Evolutionary conservation across 2,329 filamentous ascomycete species (phyloP), one percentile per base, ranked within the genome.

Genomic region (Fusarium odoratissimum): DNA sequence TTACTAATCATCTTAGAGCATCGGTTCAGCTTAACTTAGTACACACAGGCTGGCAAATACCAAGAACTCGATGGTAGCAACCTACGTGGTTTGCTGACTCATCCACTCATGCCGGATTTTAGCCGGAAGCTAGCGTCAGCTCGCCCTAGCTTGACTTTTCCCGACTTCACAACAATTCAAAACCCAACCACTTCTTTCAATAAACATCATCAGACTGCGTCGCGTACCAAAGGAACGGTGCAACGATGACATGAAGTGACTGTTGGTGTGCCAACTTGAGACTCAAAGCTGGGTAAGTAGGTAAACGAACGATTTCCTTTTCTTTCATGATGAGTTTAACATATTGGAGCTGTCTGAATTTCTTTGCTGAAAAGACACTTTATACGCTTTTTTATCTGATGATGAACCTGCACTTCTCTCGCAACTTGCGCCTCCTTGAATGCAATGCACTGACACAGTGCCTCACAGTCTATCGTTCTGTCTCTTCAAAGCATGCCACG

Each of bases 271-370:
- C 8, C 48, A 31, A 37, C 23, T 44, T 49, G 19, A 61, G 42
- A 31, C 44, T 42, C 37, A 19, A 66, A 51, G 33, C 38, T 61
- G 37, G 54, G 75, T 77, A 80, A 79, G 80, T 79, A 67, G 52
- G 51, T 23, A 28, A 41, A 41, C 55, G n/a, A 54, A 42, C 54
- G 28, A 23, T 23, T 38, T 16, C 17, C 56, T 52, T 41, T 37
- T n/a, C 35, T 68, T 78, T 79, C 70, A 72, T 87, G 86, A 87
- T 87, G 85, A 84, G 76, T 75, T 78, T 73, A 78, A 80, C 85
- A 61, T 92, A 93, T 93, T 93, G 91, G 91, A 93, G 91, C 91
- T 93, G 91, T 93, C 91, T 90, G 84, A 88, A 83, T 88, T 85
- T 81, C 81, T 83, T 74, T 91, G 90, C 86, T 88, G 91, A 93